phyloP scores from a whole-genome alignment of 192 early-diverging fungal genomes.

The Umbelopsis ramanniana region DNA sequence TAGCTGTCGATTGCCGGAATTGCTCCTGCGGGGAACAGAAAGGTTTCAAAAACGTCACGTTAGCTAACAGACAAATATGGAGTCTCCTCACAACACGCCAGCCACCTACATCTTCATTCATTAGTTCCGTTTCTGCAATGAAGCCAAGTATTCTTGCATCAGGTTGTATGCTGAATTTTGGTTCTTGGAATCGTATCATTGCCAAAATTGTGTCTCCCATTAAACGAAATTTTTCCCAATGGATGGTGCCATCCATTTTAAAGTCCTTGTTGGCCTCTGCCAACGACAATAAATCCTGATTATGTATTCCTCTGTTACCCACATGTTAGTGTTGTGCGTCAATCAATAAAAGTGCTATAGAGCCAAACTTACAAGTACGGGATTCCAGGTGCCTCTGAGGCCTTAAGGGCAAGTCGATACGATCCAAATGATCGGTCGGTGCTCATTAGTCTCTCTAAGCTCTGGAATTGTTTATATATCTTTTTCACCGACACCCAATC shows the following conservation, averaged over 20 bases:
- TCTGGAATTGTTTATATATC: conserved; percentile 54
- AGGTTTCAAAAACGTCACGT: conserved; percentile 11
- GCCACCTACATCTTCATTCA: conserved; percentile 34
- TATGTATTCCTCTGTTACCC: conserved; percentile 52
- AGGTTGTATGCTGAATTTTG: conserved; percentile 26
- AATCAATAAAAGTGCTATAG: too few species aligned
- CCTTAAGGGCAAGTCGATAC: conserved; percentile 67
- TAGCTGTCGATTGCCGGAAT: conserved; percentile 42
- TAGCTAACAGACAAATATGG: not conserved
- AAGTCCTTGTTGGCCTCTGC: conserved; percentile 72
- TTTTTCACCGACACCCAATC: conserved; percentile 53
- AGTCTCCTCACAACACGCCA: not conserved
- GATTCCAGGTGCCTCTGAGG: conserved; percentile 64
- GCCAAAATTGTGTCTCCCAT: conserved; percentile 48
- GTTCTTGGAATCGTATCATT: conserved; percentile 31
- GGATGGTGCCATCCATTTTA: conserved; percentile 64
- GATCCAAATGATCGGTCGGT: conserved; percentile 63
- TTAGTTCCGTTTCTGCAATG: conserved; percentile 28
- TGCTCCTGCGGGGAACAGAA: conserved; percentile 33
- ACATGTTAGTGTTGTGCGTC: too few species aligned
- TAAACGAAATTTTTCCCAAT: conserved; percentile 73
- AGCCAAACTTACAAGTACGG: conserved; percentile 79
- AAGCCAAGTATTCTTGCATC: conserved; percentile 28
- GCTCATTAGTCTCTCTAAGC: conserved; percentile 72
- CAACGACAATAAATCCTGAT: conserved; percentile 72